Evolutionary conservation across 768 basidiomycete genomes (phyloP).

Genomic region (Albatrellus ellisii): DNA sequence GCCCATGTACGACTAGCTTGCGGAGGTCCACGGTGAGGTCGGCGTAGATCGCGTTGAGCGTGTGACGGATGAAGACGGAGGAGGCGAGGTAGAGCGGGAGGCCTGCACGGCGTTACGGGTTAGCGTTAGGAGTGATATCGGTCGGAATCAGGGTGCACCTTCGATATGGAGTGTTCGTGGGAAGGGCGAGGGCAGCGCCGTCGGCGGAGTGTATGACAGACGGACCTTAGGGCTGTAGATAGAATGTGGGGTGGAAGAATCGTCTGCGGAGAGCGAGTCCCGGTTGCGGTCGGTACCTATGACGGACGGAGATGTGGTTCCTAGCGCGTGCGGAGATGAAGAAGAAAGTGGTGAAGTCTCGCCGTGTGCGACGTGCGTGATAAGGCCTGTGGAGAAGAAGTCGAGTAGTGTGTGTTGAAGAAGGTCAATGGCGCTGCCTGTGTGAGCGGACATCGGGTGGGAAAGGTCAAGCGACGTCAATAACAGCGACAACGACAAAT

Average conservation of each 20-base stretch:
- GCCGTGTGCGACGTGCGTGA: conserved; percentile 31
- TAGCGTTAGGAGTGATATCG: neutral
- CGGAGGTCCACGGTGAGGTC: conserved; percentile 45
- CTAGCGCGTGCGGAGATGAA: conserved; percentile 15
- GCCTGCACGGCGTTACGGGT: conserved; percentile 27
- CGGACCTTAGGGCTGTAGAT: conserved; percentile 55
- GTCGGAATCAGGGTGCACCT: conserved; percentile 29
- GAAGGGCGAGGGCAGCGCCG: conserved; percentile 51
- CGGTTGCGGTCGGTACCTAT: neutral
- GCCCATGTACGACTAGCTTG: too few relatives aligned
- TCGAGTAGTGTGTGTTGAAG: conserved; percentile 57
- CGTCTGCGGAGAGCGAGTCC: conserved; percentile 3
- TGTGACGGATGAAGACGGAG: conserved; percentile 55
- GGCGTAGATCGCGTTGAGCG: conserved; percentile 63
- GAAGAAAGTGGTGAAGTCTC: conserved; percentile 12
- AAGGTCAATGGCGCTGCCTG: conserved; percentile 61
- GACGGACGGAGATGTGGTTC: too few relatives aligned
- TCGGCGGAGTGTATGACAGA: conserved; percentile 58
- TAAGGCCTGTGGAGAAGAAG: conserved; percentile 58
- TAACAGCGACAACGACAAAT: neutral
- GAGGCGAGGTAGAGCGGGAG: conserved; percentile 60
- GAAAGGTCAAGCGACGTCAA: neutral
- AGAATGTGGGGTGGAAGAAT: conserved; percentile 27
- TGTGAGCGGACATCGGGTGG: neutral
- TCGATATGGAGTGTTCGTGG: conserved; percentile 58